phyloP scores from a whole-genome alignment of 164 flowering plant genomes.

The Chimonanthus praecox region DNA sequence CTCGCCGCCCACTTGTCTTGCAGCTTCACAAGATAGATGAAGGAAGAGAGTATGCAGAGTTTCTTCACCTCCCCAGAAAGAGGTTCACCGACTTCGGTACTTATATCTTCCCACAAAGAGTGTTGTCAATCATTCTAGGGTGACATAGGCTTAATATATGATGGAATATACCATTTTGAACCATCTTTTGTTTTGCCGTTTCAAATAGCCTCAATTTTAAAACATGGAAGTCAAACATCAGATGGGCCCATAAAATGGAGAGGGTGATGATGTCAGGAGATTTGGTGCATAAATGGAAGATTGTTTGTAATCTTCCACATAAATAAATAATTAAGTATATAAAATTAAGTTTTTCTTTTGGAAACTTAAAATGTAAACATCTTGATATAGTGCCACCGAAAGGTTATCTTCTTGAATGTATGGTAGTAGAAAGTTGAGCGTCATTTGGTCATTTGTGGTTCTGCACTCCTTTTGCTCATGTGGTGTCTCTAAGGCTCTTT shows the following conservation, averaged over 20 bases:
- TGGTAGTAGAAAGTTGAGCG: neutral
- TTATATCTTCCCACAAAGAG: neutral
- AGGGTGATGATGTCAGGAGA: neutral
- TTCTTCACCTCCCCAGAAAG: constrained; percentile 75
- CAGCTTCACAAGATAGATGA: constrained; percentile 84
- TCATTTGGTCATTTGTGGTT: neutral
- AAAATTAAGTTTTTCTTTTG: too few relatives aligned
- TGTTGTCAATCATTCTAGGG: neutral
- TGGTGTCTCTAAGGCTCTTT: neutral
- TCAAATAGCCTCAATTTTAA: neutral
- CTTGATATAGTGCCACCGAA: neutral
- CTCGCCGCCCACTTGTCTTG: constrained; percentile 84
- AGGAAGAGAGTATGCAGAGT: constrained; percentile 90
- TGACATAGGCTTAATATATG: neutral
- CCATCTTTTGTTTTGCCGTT: neutral
- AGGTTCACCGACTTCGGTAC: constrained; percentile 83
- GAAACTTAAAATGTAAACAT: too few relatives aligned
- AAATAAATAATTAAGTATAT: too few relatives aligned
- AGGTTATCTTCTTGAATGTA: neutral
- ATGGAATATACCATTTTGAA: too few relatives aligned
- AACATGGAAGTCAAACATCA: neutral
- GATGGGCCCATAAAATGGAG: neutral
- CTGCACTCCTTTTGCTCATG: neutral
- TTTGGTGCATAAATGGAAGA: too few relatives aligned
- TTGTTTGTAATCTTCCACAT: too few relatives aligned